Evolutionary conservation across 2,329 filamentous ascomycete genomes (phyloP).

Genomic region (Albophoma yamanashiensis): DNA sequence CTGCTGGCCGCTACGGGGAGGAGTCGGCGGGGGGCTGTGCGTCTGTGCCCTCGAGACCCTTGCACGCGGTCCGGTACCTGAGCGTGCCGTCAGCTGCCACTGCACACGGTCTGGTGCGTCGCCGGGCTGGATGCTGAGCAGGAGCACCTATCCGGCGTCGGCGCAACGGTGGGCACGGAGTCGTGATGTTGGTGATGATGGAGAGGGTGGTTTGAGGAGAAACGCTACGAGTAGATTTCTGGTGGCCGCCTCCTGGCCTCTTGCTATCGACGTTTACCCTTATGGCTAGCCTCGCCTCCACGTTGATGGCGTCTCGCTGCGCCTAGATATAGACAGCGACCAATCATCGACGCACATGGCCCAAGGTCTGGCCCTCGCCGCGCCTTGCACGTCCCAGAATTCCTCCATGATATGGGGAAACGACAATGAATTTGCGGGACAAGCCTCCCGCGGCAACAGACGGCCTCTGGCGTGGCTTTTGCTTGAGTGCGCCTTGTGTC

Average conservation of each 20-base stretch:
- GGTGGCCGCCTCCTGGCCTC: background rate
- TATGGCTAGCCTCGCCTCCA: background rate
- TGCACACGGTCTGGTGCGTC: no score
- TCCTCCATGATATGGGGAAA: no score
- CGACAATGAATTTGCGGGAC: no score
- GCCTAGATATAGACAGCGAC: background rate
- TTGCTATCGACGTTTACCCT: background rate
- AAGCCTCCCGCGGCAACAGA: background rate
- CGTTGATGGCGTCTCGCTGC: background rate
- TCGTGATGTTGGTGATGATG: background rate
- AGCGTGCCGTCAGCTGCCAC: background rate
- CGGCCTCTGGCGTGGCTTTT: background rate
- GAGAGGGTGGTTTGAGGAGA: background rate
- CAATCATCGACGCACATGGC: constrained; percentile 19
- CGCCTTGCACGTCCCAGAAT: background rate
- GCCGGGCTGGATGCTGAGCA: background rate
- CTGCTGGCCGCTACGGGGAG: background rate
- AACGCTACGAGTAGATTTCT: no score
- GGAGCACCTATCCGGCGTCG: background rate
- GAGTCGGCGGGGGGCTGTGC: background rate
- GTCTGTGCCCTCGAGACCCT: no score
- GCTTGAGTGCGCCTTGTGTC: background rate
- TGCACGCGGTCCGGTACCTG: background rate
- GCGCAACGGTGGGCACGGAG: background rate
- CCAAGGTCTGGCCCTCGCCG: constrained; percentile 5